Evolutionary conservation across 306 rosid genomes (phyloP).

Genomic region (Begonia masoniana): DNA sequence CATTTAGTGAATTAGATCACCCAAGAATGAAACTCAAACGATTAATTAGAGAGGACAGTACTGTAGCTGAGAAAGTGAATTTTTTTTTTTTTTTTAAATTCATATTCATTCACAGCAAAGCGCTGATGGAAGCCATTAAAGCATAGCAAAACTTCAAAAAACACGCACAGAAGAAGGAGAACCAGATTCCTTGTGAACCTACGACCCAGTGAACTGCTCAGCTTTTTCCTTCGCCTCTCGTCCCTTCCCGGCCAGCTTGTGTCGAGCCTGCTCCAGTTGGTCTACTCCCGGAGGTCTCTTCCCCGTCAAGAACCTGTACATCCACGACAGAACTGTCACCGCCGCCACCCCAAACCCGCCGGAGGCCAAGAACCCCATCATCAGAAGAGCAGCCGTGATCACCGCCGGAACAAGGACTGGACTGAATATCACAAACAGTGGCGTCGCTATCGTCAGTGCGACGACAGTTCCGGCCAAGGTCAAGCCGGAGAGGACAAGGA

Average conservation of each 20-base stretch:
- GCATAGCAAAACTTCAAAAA: neutral
- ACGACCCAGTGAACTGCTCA: conserved; percentile 21
- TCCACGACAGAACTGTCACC: conserved; percentile 53
- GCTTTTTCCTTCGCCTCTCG: conserved; percentile 33
- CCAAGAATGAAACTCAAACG: too few species aligned
- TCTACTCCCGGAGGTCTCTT: conserved; percentile 37
- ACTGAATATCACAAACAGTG: conserved; percentile 66
- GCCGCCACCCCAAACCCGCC: conserved; percentile 68
- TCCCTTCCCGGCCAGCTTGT: conserved; percentile 36
- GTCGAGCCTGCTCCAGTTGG: conserved; percentile 36
- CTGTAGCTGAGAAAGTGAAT: neutral
- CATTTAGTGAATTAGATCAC: too few species aligned
- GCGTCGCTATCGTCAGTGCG: conserved; percentile 39
- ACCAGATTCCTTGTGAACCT: conserved; percentile 1
- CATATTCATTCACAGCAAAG: neutral
- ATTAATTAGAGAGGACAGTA: neutral
- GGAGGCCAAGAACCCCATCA: conserved; percentile 47
- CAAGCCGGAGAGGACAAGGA: conserved; percentile 42
- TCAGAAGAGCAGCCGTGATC: conserved; percentile 19
- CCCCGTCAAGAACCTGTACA: conserved; percentile 44
- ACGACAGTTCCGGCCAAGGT: conserved; percentile 39
- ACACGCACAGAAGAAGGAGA: neutral
- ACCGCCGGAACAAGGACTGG: conserved; percentile 70
- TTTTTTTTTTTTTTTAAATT: neutral
- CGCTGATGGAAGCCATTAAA: neutral